Base-by-base conservation (phyloP, 2,329 filamentous ascomycete genomes). In the Arthrobotrys conoides region DNA sequence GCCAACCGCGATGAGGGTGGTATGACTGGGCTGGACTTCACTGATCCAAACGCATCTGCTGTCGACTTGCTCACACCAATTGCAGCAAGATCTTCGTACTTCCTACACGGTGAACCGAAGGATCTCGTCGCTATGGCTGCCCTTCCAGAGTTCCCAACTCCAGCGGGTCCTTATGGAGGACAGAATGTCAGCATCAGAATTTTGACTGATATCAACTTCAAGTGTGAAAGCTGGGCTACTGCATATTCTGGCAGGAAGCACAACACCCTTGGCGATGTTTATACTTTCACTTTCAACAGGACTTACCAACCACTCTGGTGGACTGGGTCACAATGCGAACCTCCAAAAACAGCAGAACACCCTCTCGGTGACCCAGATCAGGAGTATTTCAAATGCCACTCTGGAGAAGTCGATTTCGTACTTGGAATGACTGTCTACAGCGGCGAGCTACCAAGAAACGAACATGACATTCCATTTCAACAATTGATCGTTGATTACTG, bases 351-450 rank as follows among this genome's bases (percentile, higher is more conserved):
- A 0, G 71, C 80, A 1, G 73, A 73, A 0, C 81, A 82, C 9
- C 84, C 84, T 16, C 71, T 84, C 63, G 84, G 84, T 16, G 83
- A 85, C 69, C 84, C 84, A 1, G 80, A 82, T 22, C 55, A 68
- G 5, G 85, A 86, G 71, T 86, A 86, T 81, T 84, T 83, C 24
- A 55, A 55, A 18, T 86, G 85, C 80, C 85, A 86, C 67, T 84
- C 83, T 1, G 84, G 84, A 5, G 85, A 86, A 69, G 83, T 85
- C 66, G 82, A 83, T 71, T 81, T 84, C n/a, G 83, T 84, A 3
- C 85, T 86, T 76, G 85, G 83, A 18, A 85, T 82, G 12, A 81
- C 82, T n/a, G 55, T 75, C 4, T 82, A 84, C 33, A 82, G 70
- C 2, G 84, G 83, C 0, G 81, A 82, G 64, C 82, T 82, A 0